Base-by-base conservation (phyloP, 164 flowering plant genomes). In the Tetrastigma voinierianum region DNA sequence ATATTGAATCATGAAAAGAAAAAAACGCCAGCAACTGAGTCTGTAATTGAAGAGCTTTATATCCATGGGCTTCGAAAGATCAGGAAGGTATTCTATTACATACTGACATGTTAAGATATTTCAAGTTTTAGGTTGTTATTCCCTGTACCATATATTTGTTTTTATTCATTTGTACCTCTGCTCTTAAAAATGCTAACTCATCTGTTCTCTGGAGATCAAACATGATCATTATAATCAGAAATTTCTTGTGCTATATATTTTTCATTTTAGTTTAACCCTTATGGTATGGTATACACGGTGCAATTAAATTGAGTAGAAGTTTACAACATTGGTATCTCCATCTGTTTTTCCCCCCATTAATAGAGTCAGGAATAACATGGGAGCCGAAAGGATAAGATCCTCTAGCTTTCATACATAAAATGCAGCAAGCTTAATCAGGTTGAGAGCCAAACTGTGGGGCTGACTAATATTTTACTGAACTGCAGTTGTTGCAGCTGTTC, bases 31-130 rank as follows among this genome's bases (percentile, higher is more conserved):
- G 68, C 65, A 43, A 49, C 20, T 19, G 75, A 77, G 23, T 74
- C 82, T 67, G 72, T 62, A 23, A 75, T 84, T 53, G 88, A 86
- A 74, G 74, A 76, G 58, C 88, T 90, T 52, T 52, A 76, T 85
- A 13, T 69, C 90, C 20, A 87, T 90, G 96, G 97, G 96, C 9
- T 95, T 90, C 65, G 85, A 88, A 51, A 81, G 87, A 83, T 80
- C 88, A 73, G 71, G n/a, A 52, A 84, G 98, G 97, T 91, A 67
- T 17, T 13, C n/a, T 32, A 19, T 51, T 20, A 12, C 23, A 12
- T 46, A 2, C 4, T 18, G 12, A 46, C 17, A 12, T 10, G 44
- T 8, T 15, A 6, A 53, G 57, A 13, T 58, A 47, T 46, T 24
- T 51, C 2, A 54, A 23, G 13, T 60, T 59, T 24, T 16, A 43